A percentile compares a stretch with the other conserved stretches of the same genome.
phyloP scores from a whole-genome alignment of 352 stramenopile species.

The Phytopythium vexans region DNA sequence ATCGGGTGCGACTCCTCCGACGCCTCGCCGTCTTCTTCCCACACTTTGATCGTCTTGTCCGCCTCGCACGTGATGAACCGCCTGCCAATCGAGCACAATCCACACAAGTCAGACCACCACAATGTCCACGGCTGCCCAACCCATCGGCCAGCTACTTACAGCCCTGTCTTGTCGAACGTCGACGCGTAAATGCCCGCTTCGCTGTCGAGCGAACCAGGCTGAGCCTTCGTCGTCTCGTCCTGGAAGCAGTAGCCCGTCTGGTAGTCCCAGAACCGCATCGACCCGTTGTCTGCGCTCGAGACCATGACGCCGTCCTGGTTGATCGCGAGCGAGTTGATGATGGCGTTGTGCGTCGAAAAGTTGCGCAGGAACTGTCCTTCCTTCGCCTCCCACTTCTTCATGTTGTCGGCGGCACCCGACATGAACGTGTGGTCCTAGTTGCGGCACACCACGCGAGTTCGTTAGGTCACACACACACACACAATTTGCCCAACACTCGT shows the following conservation, averaged over 20 bases:
- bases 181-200: conserved; percentile 97
- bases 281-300: conserved; percentile 96
- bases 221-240: conserved; percentile 90
- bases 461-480: neutral
- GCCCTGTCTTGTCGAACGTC: conserved; percentile 97
- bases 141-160: conserved; percentile 41
- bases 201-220: conserved; percentile 96
- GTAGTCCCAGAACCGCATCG: conserved; percentile 99
- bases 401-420: conserved; percentile 95
- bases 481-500: neutral
- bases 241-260: conserved; percentile 98
- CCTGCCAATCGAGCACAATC: conserved; percentile 34
- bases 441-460: neutral
- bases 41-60: conserved; percentile 99
- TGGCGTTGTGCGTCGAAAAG: conserved; percentile 96
- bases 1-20: conserved; percentile 97
- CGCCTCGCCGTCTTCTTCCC: conserved; percentile 94
- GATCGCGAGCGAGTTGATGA: conserved; percentile 98
- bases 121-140: conserved; percentile 6
- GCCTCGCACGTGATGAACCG: conserved; percentile 98
- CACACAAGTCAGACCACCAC: neutral
- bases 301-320: conserved; percentile 98
- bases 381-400: conserved; percentile 98
- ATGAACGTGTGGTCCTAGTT: conserved; percentile 96
- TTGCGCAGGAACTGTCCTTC: conserved; percentile 96